Percentiles rank a stretch among this genome's conserved stretches.
phyloP scores from a whole-genome alignment of 768 basidiomycete genomes.

The Phylloporus sp. region DNA sequence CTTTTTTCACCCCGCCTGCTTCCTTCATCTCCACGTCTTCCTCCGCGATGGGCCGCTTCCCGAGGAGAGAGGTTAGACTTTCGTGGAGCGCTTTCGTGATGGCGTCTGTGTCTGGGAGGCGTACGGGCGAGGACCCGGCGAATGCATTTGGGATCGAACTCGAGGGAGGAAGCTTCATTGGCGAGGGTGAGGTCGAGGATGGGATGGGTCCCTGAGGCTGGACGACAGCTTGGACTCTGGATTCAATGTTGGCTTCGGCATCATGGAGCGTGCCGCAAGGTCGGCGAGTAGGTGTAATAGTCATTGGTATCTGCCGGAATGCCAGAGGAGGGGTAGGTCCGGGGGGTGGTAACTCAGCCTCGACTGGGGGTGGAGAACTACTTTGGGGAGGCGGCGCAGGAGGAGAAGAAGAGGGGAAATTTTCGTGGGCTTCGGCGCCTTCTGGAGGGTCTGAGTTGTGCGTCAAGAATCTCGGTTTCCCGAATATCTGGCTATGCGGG shows the following conservation, averaged over 20 bases:
- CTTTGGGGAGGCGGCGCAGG: slow-evolving; percentile 24
- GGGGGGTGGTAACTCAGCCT: slow-evolving; percentile 1
- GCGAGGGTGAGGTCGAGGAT: slow-evolving; percentile 54
- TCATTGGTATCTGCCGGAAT: background rate
- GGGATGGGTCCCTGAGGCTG: slow-evolving; percentile 39
- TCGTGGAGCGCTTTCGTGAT: slow-evolving; percentile 62
- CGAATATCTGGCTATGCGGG: slow-evolving; percentile 22
- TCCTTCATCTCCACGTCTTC: slow-evolving; percentile 30
- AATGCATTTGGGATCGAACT: slow-evolving; percentile 16
- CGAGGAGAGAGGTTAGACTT: slow-evolving; percentile 63
- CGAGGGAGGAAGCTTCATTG: slow-evolving; percentile 42
- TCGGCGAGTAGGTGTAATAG: background rate
- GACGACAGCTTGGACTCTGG: slow-evolving; percentile 19
- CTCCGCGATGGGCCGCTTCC: slow-evolving; percentile 55
- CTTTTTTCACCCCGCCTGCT: slow-evolving; percentile 19
- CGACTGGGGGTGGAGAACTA: slow-evolving; percentile 23
- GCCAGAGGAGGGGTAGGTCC: slow-evolving; percentile 1
- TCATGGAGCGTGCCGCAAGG: slow-evolving; percentile 8
- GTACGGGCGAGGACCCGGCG: slow-evolving; percentile 23
- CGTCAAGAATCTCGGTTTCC: slow-evolving; percentile 34
- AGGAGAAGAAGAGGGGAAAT: slow-evolving; percentile 11
- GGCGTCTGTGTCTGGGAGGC: slow-evolving; percentile 41
- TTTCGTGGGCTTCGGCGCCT: background rate
- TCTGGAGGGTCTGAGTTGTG: slow-evolving; percentile 20
- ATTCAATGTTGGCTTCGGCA: slow-evolving; percentile 25